Percentiles rank a stretch among this genome's conserved stretches.
These are phyloP conservation scores for Cystobasidium onofrii DNA, from an alignment of 768 basidiomycete genomes.

Conservation along the genomic window DNA sequence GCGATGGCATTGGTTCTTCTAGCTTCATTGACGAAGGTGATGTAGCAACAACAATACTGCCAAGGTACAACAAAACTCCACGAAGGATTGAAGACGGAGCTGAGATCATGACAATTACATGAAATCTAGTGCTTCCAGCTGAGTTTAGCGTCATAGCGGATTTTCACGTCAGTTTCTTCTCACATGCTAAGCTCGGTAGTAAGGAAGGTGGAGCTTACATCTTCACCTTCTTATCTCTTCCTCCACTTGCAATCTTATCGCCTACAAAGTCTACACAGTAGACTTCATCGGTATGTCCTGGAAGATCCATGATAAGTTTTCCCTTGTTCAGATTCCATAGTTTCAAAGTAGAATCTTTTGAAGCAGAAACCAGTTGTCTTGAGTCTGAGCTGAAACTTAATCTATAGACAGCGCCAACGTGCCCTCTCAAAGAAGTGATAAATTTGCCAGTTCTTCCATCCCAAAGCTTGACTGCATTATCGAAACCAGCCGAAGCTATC, in stretches of 20 bases:
- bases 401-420: constrained; percentile 88
- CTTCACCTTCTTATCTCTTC: constrained; percentile 79
- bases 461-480: constrained; percentile 85
- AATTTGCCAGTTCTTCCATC: constrained; percentile 67
- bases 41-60: background rate
- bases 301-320: constrained; percentile 86
- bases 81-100: background rate
- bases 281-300: constrained; percentile 94
- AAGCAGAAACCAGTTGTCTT: constrained; percentile 81
- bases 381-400: constrained; percentile 93
- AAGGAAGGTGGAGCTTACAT: constrained; percentile 56
- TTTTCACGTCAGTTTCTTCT: no score
- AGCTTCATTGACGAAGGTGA: background rate
- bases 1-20: no score
- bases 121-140: constrained; percentile 19
- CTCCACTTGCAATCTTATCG: constrained; percentile 98
- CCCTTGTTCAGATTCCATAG: constrained; percentile 95
- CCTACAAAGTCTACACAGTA: constrained; percentile 99
- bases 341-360: constrained; percentile 93
- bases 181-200: no score
- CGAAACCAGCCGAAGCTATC: constrained; percentile 86
- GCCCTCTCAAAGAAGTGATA: constrained; percentile 78
- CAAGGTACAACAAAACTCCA: background rate
- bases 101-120: background rate
- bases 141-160: background rate